Evolutionary conservation across 1,284 basidiomycete genomes (phyloP).

Genomic region (Neotropicomus parvogracilis): DNA sequence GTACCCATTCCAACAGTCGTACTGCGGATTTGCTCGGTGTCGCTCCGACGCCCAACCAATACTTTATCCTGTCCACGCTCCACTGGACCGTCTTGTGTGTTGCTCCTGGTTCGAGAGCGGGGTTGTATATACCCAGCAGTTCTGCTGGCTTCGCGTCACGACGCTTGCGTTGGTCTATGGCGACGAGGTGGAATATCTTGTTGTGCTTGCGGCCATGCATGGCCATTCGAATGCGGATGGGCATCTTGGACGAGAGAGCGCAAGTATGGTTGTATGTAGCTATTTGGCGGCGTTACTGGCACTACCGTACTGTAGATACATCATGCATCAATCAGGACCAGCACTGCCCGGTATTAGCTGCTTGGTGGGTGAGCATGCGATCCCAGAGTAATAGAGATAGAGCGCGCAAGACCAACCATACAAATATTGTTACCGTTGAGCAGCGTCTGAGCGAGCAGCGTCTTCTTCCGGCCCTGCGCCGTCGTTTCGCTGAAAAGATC

Average conservation of each 20-base stretch:
- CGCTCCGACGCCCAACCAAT: conserved; percentile 88
- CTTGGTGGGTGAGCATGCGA: conserved; percentile 9
- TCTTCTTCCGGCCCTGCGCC: conserved; percentile 78
- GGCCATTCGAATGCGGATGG: conserved; percentile 82
- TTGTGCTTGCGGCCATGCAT: conserved; percentile 79
- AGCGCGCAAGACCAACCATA: conserved; percentile 72
- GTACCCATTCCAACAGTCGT: conserved; percentile 75
- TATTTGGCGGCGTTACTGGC: conserved; percentile 22
- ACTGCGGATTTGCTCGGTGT: conserved; percentile 78
- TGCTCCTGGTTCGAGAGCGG: conserved; percentile 41
- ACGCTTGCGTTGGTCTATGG: conserved; percentile 70
- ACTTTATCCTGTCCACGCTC: conserved; percentile 86
- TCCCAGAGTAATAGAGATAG: not conserved
- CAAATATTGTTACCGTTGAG: conserved; percentile 98
- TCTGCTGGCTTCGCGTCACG: conserved; percentile 91
- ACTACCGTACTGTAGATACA: not conserved
- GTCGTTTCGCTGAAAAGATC: conserved; percentile 70
- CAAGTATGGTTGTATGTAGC: conserved; percentile 15
- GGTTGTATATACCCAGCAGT: conserved; percentile 85
- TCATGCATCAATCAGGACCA: conserved; percentile 57
- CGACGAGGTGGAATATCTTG: conserved; percentile 86
- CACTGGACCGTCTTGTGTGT: conserved; percentile 78
- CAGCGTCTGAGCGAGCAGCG: conserved; percentile 84
- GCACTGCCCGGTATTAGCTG: conserved; percentile 77
- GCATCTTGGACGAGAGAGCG: too few species aligned